Evolutionary conservation across 768 basidiomycete species (phyloP).

Genomic region (Kwoniella dendrophila): DNA sequence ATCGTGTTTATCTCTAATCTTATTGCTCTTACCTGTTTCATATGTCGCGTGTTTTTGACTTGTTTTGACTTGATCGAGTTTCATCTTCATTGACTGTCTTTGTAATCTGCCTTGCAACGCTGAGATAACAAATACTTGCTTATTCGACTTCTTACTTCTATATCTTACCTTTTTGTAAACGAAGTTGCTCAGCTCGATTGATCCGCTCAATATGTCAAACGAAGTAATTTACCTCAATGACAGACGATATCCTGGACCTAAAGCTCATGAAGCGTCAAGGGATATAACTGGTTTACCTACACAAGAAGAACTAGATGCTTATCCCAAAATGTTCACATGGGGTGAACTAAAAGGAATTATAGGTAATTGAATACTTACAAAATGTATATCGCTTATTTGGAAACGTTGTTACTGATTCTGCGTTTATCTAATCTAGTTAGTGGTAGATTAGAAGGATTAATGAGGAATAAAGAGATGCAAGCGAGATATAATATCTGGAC

Average conservation of each 20-base stretch:
- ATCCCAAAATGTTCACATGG: conserved; percentile 52
- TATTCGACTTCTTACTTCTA: background rate
- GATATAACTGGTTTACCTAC: conserved; percentile 48
- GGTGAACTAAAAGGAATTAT: conserved; percentile 49
- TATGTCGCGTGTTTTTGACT: background rate
- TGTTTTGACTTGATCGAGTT: too few species aligned
- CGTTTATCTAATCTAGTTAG: conserved; percentile 8
- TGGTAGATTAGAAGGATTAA: conserved; percentile 38
- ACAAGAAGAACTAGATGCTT: conserved; percentile 50
- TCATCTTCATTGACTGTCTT: too few species aligned
- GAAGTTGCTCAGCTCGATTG: too few species aligned
- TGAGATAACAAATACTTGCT: background rate
- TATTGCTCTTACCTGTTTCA: too few species aligned
- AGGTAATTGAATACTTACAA: conserved; percentile 14
- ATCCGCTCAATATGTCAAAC: background rate
- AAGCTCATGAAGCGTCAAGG: conserved; percentile 36
- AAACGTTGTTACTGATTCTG: background rate
- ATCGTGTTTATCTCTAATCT: too few species aligned
- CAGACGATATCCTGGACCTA: conserved; percentile 44
- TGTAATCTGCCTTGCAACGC: background rate
- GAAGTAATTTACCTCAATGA: conserved; percentile 38
- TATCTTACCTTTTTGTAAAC: background rate
- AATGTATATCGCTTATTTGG: background rate
- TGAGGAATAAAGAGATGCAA: conserved; percentile 46
- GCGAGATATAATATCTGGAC: conserved; percentile 49